These are phyloP conservation scores for Leishmania lainsoni DNA, from an alignment of 208 protist species.

Conservation along the genomic window DNA sequence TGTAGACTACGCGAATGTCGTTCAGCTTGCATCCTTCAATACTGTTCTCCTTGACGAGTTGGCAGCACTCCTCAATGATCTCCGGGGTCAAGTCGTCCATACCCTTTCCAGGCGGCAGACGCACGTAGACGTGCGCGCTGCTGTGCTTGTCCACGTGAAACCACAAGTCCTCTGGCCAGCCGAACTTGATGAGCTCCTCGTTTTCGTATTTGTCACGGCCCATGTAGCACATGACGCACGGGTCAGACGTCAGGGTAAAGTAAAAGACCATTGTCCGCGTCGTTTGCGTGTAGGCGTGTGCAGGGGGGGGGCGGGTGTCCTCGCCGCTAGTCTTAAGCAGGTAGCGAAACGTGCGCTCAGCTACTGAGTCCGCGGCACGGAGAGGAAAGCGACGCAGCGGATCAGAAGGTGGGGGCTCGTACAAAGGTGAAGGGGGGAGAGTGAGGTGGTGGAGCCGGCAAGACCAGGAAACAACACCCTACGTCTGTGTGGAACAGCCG, in stretches of 20 bases:
- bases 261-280: constrained; percentile 88
- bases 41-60: constrained; percentile 97
- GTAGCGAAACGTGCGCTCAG: neutral
- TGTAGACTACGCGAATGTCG: constrained; percentile 96
- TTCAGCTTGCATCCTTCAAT: constrained; percentile 96
- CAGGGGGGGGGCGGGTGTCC: neutral
- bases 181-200: constrained; percentile 97
- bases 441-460: neutral
- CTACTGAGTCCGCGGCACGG: neutral
- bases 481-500: neutral
- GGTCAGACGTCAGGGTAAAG: constrained; percentile 90
- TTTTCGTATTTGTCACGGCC: constrained; percentile 99
- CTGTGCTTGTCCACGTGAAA: constrained; percentile 98
- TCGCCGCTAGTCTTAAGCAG: neutral
- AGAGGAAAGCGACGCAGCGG: neutral
- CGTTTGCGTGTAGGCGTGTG: neutral
- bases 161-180: constrained; percentile 98
- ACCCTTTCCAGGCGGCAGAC: constrained; percentile 87
- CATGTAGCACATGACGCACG: constrained; percentile 96
- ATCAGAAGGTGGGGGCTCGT: neutral
- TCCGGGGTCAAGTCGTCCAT: constrained; percentile 92
- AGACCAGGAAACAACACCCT: neutral
- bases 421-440: neutral
- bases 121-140: constrained; percentile 98
- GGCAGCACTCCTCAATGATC: constrained; percentile 96